Evolutionary conservation across 148 eudicot species (phyloP), one percentile per base, ranked within the genome.

Genomic region (Chenopodium suecicum): DNA sequence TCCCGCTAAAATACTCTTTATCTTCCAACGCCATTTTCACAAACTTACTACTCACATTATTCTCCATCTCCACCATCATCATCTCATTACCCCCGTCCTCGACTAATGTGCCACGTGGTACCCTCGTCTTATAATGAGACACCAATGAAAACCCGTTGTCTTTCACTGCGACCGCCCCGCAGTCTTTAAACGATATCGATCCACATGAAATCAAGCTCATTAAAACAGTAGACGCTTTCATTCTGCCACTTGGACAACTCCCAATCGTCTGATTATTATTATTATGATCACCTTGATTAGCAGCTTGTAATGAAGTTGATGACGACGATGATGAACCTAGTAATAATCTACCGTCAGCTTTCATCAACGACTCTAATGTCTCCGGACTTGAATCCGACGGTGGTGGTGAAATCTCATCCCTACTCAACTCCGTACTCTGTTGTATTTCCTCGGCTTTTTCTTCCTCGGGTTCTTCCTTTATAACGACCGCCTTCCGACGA

Each of bases 371-470:
- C 76, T 93, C 96, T 23, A 95, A 79, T 3, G 98, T 91, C 84
- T 93, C 98, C 2, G 97, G 94, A 41, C 98, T 95, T 9, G 98
- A 95, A 87, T 95, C 98, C 27, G 97, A 95, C 75, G 98, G 97
- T 81, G 98, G 98, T 0, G 98, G 98, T 75, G 98, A 91, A 83
- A 93, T 89, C 92, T 94, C 93, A 12, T 86, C 92, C 16, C 88
- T 84, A 78, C 85, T 86, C 37, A 88, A 84, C 88, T 89, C 91
- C 37, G 87, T 84, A 64, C 86, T 89, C 17, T 67, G 78, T 9
- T 72, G 75, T 31, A 27, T 83, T 84, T 60, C 68, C 78, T 37
- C 62, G 14, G n/a, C 79, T 23, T 41, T 29, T 22, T 73, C 75
- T 1, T 58, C 47, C 3, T 74, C 78, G 3, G 73, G 46, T 16